These are phyloP conservation scores for Tuctoria greenei DNA, from an alignment of 176 grass and related monocot species.

Conservation along the genomic window DNA sequence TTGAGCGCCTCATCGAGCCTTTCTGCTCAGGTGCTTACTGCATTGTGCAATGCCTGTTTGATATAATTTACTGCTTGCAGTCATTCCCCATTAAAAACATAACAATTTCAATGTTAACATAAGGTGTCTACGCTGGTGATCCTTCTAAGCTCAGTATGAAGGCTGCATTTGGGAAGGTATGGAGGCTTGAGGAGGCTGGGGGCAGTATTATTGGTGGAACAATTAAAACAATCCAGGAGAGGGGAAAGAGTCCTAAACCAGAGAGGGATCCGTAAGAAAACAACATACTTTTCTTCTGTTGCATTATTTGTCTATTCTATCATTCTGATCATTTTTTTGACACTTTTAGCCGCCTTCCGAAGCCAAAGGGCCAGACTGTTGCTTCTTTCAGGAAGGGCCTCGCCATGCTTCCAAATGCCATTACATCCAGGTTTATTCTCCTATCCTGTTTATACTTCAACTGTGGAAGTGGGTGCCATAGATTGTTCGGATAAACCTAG, in stretches of 20 bases:
- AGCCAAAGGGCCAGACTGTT: constrained; percentile 93
- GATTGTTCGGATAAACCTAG: background rate
- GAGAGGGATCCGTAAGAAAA: constrained; percentile 69
- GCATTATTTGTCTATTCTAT: background rate
- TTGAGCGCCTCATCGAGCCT: constrained; percentile 91
- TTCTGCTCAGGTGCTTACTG: constrained; percentile 77
- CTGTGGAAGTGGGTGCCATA: background rate
- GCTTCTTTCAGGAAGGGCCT: constrained; percentile 95
- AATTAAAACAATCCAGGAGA: constrained; percentile 91
- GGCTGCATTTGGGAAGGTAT: constrained; percentile 94
- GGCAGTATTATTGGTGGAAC: constrained; percentile 92
- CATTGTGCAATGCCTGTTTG: constrained; percentile 3
- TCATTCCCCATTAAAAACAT: background rate
- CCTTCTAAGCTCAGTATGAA: constrained; percentile 92
- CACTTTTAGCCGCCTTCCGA: constrained; percentile 59
- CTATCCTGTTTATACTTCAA: background rate
- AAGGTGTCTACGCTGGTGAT: constrained; percentile 95
- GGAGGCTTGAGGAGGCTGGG: constrained; percentile 73
- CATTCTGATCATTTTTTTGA: constrained; percentile 14
- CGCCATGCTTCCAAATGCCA: constrained; percentile 80
- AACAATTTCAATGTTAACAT: background rate
- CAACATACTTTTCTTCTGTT: constrained; percentile 10
- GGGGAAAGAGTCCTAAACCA: constrained; percentile 54
- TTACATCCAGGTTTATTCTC: constrained; percentile 70
- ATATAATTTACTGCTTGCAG: background rate